Evolutionary conservation across 2,329 filamentous ascomycete species (phyloP), one percentile per base, ranked within the genome.

Genomic region (Colletotrichum brevisporum): DNA sequence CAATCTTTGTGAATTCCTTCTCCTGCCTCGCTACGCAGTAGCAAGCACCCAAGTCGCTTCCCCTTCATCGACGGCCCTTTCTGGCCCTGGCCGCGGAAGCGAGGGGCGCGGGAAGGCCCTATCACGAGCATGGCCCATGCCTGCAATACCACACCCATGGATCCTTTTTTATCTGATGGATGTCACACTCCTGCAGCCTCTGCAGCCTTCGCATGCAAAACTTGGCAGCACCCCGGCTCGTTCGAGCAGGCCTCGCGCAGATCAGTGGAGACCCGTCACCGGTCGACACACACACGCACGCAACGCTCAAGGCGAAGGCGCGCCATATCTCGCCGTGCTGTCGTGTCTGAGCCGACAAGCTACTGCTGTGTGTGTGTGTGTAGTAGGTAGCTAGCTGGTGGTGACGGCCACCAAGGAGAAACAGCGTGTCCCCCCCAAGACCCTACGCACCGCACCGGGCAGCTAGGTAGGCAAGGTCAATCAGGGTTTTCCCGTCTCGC

Each of bases 221-320:
- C 63, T 70, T 70, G 67, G 67, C 63, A 70, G 67, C 31, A 50
- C 15, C 67, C 67, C 39, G 43, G 67, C 63, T 41, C 21, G 9
- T 60, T 48, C 45, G 51, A 56, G 63, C n/a, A 62, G 26, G 39
- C 56, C 39, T 45, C 63, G 63, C n/a, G 67, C 67, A 57, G 63
- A 70, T 70, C 67, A 27, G 57, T 70, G 63, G 57, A 26, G 61
- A 24, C 47, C 57, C 45, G 27, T 50, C 67, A 51, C 55, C 63
- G 67, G 63, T 62, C 52, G 67, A 67, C 27, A 54, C 18, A 9
- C 31, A 36, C 31, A 10, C 31, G 31, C 31, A 36, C 31, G 2
- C 31, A 36, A 36, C 31, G 31, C 31, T 10, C 31, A 36, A 36
- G 31, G 51, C 51, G 41, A 67, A 39, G 63, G 62, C 53, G 39